Evolutionary conservation across 768 basidiomycete species (phyloP), one percentile per base, ranked within the genome.

Genomic region (Boletus subparvulus): DNA sequence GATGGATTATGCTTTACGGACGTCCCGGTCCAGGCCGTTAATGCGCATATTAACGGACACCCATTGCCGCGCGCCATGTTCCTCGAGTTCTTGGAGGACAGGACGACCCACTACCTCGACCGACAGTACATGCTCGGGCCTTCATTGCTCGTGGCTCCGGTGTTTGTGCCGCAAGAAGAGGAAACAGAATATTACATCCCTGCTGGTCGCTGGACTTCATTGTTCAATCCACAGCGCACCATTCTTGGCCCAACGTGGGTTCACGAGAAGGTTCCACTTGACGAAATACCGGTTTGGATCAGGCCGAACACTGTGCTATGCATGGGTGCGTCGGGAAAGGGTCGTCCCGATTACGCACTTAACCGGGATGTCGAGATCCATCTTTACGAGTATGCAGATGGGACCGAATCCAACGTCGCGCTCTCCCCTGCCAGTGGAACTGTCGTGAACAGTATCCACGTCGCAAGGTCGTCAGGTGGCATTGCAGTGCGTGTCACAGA

Each of bases 231-330:
- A 1, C 72, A 74, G 40, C 78, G 83, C 44, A 77, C 76, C n/a
- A 61, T 84, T 28, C 68, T 75, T 47, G 88, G 88, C 1, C 87
- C 86, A 0, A 60, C 62, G 17, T 89, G 86, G 86, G 72, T 88
- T 56, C 79, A 78, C 50, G 83, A 85, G 61, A 72, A 79, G 53
- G 83, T 87, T n/a, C 79, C 84, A 26, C 69, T 87, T 39, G 80
- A 85, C 62, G 78, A 81, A 54, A 78, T 90, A 39, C 87, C 86
- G 16, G 81, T 89, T 30, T 89, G 82, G 81, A 81, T 88, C 37
- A 77, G 83, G 37, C 79, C 80, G 28, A 81, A 79, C 37, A 80
- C 78, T 16, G 77, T 88, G 19, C 68, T 90, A 19, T 72, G 62
- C 30, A 26, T 64, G 28, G 61, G 62, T 39, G 16, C 47, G 3